phyloP scores from a whole-genome alignment of 2,329 filamentous ascomycete genomes.

The Curvularia hawaiiensis region DNA sequence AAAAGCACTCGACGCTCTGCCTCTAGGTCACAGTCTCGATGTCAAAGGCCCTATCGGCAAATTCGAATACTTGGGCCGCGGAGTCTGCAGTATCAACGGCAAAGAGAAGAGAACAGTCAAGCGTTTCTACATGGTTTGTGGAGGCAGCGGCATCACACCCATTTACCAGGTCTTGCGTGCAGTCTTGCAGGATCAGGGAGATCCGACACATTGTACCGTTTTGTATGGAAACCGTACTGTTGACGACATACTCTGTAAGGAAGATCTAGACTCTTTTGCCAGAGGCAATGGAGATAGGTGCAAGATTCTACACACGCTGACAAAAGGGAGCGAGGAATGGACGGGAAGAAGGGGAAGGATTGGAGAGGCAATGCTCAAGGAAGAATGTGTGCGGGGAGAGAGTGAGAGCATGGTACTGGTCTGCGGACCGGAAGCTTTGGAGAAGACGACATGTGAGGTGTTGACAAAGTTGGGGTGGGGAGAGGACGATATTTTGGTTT shows the following conservation, averaged over 20 bases:
- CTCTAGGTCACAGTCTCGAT: constrained; percentile 74
- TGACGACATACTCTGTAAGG: constrained; percentile 80
- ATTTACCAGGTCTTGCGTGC: constrained; percentile 83
- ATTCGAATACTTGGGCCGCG: constrained; percentile 76
- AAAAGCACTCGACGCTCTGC: constrained; percentile 73
- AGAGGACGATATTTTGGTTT: constrained; percentile 76
- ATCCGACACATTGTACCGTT: constrained; percentile 71
- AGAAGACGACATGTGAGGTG: constrained; percentile 66
- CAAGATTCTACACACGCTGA: constrained; percentile 72
- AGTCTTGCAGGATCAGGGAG: constrained; percentile 67
- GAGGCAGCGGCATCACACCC: constrained; percentile 89
- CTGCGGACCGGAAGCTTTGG: constrained; percentile 78
- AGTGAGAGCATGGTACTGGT: constrained; percentile 69
- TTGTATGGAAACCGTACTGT: constrained; percentile 78
- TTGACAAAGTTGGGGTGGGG: constrained; percentile 70
- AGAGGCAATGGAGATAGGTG: constrained; percentile 61
- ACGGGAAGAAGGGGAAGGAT: constrained; percentile 71
- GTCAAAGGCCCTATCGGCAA: constrained; percentile 89
- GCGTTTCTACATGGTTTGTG: constrained; percentile 84
- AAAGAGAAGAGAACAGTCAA: constrained; percentile 62
- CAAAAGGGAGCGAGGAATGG: constrained; percentile 68
- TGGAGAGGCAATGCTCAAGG: constrained; percentile 64
- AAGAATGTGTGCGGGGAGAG: constrained; percentile 59
- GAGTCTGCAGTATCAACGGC: constrained; percentile 66
- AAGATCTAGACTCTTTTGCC: constrained; percentile 71